These are phyloP conservation scores for Melanopsichium pennsylvanicum DNA, from an alignment of 1,284 basidiomycete species.

Conservation along the genomic window DNA sequence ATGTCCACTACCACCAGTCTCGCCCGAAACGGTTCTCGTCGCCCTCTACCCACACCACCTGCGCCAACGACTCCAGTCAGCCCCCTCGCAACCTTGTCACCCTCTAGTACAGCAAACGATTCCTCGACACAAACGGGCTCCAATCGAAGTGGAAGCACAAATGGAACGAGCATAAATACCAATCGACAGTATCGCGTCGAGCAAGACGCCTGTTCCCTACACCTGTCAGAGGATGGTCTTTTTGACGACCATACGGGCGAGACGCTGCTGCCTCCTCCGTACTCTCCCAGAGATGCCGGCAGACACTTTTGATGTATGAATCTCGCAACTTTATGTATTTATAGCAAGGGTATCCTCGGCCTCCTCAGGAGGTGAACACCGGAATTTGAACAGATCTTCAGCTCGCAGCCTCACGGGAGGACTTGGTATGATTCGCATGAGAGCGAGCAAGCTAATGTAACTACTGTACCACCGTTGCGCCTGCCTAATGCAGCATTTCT, in stretches of 20 bases:
- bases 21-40: constrained; percentile 14
- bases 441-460: too few species aligned
- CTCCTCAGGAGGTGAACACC: background rate
- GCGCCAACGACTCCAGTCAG: constrained; percentile 12
- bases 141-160: too few species aligned
- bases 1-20: background rate
- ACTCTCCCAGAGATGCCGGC: constrained; percentile 20
- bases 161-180: background rate
- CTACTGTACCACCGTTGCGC: too few species aligned
- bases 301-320: constrained; percentile 18
- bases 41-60: constrained; percentile 26
- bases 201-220: constrained; percentile 29
- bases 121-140: background rate
- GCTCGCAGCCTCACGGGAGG: too few species aligned
- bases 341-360: too few species aligned
- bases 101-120: too few species aligned
- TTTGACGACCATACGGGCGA: constrained; percentile 31
- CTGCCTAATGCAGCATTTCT: too few species aligned
- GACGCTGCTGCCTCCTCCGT: constrained; percentile 33
- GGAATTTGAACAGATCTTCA: too few species aligned
- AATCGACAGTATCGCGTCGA: constrained; percentile 19
- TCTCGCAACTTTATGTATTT: background rate
- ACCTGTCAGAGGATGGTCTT: constrained; percentile 26
- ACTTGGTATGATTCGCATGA: too few species aligned
- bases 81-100: constrained; percentile 2